phyloP scores from a whole-genome alignment of 768 basidiomycete species.

The Pleurotus tuoliensis region DNA sequence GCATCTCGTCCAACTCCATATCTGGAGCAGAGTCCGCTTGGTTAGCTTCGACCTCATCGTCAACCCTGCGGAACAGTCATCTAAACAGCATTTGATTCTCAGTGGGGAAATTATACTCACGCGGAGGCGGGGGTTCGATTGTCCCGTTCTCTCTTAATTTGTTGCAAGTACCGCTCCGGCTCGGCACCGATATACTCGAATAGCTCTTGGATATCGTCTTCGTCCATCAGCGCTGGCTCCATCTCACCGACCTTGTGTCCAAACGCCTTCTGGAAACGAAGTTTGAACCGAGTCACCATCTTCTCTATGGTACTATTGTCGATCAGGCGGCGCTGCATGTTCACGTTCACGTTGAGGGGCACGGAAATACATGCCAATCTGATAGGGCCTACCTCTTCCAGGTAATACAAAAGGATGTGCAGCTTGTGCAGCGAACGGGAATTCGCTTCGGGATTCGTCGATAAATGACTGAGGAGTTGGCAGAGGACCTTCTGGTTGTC shows the following conservation, averaged over 20 bases:
- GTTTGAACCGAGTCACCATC: slow-evolving; percentile 53
- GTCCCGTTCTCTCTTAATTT: slow-evolving; percentile 1
- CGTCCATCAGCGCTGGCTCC: slow-evolving; percentile 31
- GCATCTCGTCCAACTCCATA: too few relatives aligned
- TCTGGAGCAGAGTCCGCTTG: too few relatives aligned
- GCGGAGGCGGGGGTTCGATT: neutral
- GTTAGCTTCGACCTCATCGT: too few relatives aligned
- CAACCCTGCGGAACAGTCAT: too few relatives aligned
- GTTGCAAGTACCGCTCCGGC: slow-evolving; percentile 10
- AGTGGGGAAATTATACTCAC: neutral
- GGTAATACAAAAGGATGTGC: slow-evolving; percentile 43
- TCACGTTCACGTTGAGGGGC: neutral
- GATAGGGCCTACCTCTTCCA: slow-evolving; percentile 38
- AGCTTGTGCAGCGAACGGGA: slow-evolving; percentile 40
- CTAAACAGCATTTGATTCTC: too few relatives aligned
- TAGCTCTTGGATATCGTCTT: slow-evolving; percentile 36
- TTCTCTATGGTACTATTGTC: slow-evolving; percentile 51
- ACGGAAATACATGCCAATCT: neutral
- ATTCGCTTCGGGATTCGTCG: slow-evolving; percentile 38
- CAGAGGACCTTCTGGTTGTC: slow-evolving; percentile 62
- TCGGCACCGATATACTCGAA: slow-evolving; percentile 42
- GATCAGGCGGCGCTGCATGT: slow-evolving; percentile 52
- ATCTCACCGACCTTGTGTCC: slow-evolving; percentile 35
- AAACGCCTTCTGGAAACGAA: slow-evolving; percentile 39
- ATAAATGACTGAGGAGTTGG: slow-evolving; percentile 59